Evolutionary conservation across 352 stramenopile species (phyloP).

Genomic region (Phytophthora cactorum): DNA sequence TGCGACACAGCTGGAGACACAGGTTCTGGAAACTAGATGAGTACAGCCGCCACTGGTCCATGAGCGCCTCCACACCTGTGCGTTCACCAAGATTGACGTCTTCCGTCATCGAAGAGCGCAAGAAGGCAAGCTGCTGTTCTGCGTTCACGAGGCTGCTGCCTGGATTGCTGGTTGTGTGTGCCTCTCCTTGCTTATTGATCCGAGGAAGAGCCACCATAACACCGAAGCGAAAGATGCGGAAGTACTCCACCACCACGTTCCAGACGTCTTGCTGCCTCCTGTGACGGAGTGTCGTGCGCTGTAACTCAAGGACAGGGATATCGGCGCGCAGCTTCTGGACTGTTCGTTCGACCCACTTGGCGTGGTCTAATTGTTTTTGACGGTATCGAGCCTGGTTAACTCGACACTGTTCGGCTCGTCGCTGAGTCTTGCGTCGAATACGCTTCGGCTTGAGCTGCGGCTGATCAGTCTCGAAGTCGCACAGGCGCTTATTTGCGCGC

Average conservation of each 20-base stretch:
- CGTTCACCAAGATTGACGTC: background rate
- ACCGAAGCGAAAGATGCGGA: constrained; percentile 1
- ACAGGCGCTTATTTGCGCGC: no score
- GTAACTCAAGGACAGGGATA: no score
- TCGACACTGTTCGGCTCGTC: background rate
- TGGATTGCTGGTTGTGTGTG: background rate
- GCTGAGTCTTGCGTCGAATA: background rate
- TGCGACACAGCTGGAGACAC: background rate
- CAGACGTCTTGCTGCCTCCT: background rate
- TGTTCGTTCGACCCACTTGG: background rate
- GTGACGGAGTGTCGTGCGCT: background rate
- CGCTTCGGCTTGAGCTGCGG: background rate
- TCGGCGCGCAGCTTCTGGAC: background rate
- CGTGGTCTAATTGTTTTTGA: background rate
- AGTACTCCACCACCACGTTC: background rate
- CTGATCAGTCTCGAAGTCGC: background rate
- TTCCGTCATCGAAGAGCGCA: constrained; percentile 1
- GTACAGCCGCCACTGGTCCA: background rate
- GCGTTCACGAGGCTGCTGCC: background rate
- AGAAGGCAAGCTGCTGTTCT: background rate
- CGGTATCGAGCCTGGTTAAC: background rate
- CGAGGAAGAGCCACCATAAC: background rate
- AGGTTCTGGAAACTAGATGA: background rate
- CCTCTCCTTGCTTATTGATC: background rate
- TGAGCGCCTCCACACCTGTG: background rate